phyloP scores from a whole-genome alignment of 2,329 filamentous ascomycete species.

The Coniella vitis region DNA sequence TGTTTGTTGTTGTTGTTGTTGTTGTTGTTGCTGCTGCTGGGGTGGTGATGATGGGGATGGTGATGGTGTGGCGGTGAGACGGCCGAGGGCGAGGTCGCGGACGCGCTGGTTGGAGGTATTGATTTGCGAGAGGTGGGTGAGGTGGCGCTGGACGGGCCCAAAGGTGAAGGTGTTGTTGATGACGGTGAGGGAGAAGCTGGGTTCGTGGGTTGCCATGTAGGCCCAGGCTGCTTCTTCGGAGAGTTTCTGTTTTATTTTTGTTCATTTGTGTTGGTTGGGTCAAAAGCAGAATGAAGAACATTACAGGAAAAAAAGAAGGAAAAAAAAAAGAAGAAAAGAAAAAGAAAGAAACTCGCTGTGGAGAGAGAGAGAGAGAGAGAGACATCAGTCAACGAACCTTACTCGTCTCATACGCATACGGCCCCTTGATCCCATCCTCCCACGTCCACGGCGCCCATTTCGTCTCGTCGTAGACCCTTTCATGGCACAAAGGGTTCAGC shows the following conservation, averaged over 20 bases:
- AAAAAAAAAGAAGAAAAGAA: neutral
- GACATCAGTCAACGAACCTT: conserved; percentile 38
- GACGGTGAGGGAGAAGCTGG: conserved; percentile 53
- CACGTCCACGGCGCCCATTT: conserved; percentile 31
- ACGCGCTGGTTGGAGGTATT: conserved; percentile 70
- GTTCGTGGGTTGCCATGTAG: conserved; percentile 48
- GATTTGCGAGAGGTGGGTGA: conserved; percentile 55
- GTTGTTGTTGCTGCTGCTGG: too few species aligned
- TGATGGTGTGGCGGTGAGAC: conserved; percentile 28
- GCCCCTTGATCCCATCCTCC: conserved; percentile 27
- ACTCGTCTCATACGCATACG: conserved; percentile 29
- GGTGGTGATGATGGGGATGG: too few species aligned
- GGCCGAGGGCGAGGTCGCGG: conserved; percentile 55
- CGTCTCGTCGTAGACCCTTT: conserved; percentile 33
- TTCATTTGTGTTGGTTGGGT: too few species aligned
- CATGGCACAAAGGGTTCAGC: conserved; percentile 30
- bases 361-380: neutral
- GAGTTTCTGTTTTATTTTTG: conserved; percentile 31
- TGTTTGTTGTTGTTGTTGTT: too few species aligned
- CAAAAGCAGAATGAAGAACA: too few species aligned
- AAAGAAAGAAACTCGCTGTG: neutral
- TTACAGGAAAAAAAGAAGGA: too few species aligned
- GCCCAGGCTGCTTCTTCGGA: conserved; percentile 63
- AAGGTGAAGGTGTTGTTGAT: conserved; percentile 58
- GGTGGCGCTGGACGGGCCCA: conserved; percentile 56